Evolutionary conservation across 2,329 filamentous ascomycete species (phyloP).

Genomic region (Juglanconis juglandina): DNA sequence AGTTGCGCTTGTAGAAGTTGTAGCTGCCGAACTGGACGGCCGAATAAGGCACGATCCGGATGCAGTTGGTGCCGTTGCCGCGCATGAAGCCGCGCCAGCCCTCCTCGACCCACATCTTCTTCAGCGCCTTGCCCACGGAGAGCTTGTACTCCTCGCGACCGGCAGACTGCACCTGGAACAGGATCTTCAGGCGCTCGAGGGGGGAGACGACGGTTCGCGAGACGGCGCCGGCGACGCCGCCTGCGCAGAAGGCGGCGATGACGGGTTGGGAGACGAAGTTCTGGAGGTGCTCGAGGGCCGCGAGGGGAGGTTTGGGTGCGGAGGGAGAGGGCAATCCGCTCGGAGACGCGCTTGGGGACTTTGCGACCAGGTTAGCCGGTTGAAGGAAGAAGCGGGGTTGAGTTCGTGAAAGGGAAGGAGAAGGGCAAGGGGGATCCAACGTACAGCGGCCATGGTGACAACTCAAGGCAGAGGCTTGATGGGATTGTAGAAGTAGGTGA

Average conservation of each 20-base stretch:
- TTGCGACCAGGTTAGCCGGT: slow-evolving; percentile 9
- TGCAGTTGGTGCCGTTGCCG: slow-evolving; percentile 96
- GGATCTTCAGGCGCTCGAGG: slow-evolving; percentile 90
- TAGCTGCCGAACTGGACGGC: slow-evolving; percentile 98
- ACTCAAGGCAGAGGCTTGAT: slow-evolving; percentile 1
- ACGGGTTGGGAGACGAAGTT: slow-evolving; percentile 74
- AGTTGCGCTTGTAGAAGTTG: slow-evolving; percentile 88
- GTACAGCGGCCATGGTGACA: slow-evolving; percentile 37
- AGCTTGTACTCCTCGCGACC: slow-evolving; percentile 91
- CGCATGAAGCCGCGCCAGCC: slow-evolving; percentile 97
- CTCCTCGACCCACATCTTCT: slow-evolving; percentile 95
- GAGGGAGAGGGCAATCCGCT: slow-evolving; percentile 6
- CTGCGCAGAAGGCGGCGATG: slow-evolving; percentile 86
- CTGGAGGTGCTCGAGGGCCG: slow-evolving; percentile 34
- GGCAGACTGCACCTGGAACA: slow-evolving; percentile 92
- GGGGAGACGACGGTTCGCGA: slow-evolving; percentile 96
- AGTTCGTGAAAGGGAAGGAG: background rate
- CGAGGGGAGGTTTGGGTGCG: slow-evolving; percentile 22
- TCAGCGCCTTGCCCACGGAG: slow-evolving; percentile 81
- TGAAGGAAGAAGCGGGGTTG: background rate
- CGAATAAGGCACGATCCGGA: slow-evolving; percentile 96
- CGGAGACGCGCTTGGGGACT: slow-evolving; percentile 13
- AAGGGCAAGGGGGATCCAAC: slow-evolving; percentile 21
- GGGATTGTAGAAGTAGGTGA: slow-evolving; percentile 7
- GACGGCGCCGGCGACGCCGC: slow-evolving; percentile 92